Evolutionary conservation across 176 grass and related monocot genomes (phyloP), one percentile per base, ranked within the genome.

Genomic region (Musa troglodytarum): DNA sequence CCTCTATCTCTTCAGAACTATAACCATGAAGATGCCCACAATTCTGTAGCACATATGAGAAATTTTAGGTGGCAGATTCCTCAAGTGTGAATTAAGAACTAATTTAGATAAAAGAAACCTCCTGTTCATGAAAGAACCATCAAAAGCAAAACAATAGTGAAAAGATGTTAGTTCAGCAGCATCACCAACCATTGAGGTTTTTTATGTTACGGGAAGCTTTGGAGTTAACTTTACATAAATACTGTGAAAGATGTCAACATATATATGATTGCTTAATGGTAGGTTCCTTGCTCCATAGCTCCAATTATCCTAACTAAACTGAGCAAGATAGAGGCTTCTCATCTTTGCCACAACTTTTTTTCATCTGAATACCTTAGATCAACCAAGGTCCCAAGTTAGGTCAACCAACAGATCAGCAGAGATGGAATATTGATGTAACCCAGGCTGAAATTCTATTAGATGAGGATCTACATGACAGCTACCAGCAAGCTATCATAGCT

Each of bases 11-110:
- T 53, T 72, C 70, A 24, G 50, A 24, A 72, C 19, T 72, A 20
- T 72, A 72, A 72, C 70, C 70, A 72, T 72, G 70, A 72, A 72
- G 70, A 52, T 72, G 70, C n/a, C 70, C 70, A 72, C 70, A 51
- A 53, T 72, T 54, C 70, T 72, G 70, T 13, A 72, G n/a, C n/a
- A 72, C 8, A 72, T 53, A 53, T 53, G 20, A 54, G 11, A 43
- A 51, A 16, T 53, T 72, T 72, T 54, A 72, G 70, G 70, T 72
- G 51, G 10, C 50, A 24, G 50, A 25, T 20, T 53, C 50, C 20
- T 23, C 52, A 72, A 23, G 3, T 53, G 50, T 23, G 21, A 25
- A 23, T 72, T 50, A 72, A 20, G 20, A 53, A 72, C 53, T 10
- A 72, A 12, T 72, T 53, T 19, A 53, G 22, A 54, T 0, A 25